Conservation (phyloP, 1,139 yeast genomes). For the Saccharomyces hybrid region DNA sequence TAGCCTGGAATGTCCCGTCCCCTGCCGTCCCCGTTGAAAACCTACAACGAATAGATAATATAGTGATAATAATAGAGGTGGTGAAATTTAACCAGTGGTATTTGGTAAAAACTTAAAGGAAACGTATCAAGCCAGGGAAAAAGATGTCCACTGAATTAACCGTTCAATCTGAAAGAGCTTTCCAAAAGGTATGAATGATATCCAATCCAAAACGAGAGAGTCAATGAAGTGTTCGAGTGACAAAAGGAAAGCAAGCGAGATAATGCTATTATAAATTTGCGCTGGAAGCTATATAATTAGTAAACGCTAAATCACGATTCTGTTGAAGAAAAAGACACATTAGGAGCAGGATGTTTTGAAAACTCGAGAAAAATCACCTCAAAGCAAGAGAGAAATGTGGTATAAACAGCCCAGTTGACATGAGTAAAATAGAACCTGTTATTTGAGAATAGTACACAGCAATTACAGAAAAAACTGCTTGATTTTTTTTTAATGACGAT, state of each 20-base stretch:
- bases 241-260: background rate
- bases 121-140: constrained; percentile 1
- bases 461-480: too few relatives aligned
- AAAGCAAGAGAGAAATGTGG: too few relatives aligned
- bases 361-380: too few relatives aligned
- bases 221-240: background rate
- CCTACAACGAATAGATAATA: background rate
- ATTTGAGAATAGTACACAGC: too few relatives aligned
- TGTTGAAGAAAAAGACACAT: too few relatives aligned
- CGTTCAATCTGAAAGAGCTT: constrained; percentile 99
- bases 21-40: background rate
- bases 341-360: too few relatives aligned
- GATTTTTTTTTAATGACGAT: too few relatives aligned
- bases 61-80: background rate
- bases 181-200: constrained; percentile 87
- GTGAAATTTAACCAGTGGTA: background rate
- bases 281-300: too few relatives aligned
- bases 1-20: background rate
- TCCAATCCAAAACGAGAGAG: background rate
- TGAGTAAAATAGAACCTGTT: too few relatives aligned
- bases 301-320: too few relatives aligned
- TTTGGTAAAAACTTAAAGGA: background rate
- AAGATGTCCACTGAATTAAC: constrained; percentile 99
- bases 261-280: background rate
- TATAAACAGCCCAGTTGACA: too few relatives aligned